Evolutionary conservation across 768 basidiomycete species (phyloP), one percentile per base, ranked within the genome.

Genomic region (Tricholoma bakamatsutake): DNA sequence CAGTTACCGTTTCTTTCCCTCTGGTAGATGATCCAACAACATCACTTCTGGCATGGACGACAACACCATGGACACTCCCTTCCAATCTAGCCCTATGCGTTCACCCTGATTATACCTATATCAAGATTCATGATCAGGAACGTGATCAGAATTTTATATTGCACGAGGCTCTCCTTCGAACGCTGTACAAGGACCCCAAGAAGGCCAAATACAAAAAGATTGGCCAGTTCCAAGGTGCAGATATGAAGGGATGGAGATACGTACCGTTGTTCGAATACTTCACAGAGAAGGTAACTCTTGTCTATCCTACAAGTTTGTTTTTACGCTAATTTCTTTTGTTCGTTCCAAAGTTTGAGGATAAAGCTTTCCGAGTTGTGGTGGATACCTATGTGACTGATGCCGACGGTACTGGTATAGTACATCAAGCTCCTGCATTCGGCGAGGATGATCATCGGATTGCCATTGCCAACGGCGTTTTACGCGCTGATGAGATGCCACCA

Each of bases 371-470:
- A 54, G 93, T 99, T 13, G 69, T 99, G 12, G 79, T 82, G 18
- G 97, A 99, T 65, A 87, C 86, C 0, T 99, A 99, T 68, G 96
- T 99, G 48, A 96, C 93, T 3, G 89, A 87, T 62, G 80, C 84
- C 13, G 90, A 93, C 57, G 97, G 97, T 66, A 99, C 97, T 28
- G 97, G 97, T 64, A 95, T 98, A 64, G 97, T 99, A 30, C 97
- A 99, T 69, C 97, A 99, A 73, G 93, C 97, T 2, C 97, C 97
- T 2, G 95, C 89, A 0, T 98, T 97, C 65, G 97, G 97, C 76
- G 96, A 98, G 69, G 97, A 99, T 64, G 97, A 99, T 80, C 92
- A 98, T 70, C 90, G 97, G 52, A 83, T 99, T 63, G 88, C 90
- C 27, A 79, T 96, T 57, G 83, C 84, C 3, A 81, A 96, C 64